Evolutionary conservation across 441 rosid genomes (phyloP), one percentile per base, ranked within the genome.

Genomic region (Eugenia klotzschiana): DNA sequence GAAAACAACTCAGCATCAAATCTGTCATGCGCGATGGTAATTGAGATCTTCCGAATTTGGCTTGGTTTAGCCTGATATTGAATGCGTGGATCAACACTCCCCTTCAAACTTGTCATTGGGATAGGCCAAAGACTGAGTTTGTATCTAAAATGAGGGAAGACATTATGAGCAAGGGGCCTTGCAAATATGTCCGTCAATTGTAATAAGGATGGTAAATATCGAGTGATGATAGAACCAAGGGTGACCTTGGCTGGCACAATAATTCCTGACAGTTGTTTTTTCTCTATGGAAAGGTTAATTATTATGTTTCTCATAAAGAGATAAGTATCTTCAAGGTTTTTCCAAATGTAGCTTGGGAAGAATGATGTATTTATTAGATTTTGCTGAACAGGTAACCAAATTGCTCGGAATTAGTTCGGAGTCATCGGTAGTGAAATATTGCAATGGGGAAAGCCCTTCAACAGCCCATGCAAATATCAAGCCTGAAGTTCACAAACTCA

Each of bases 401-500:
- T 80, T 94, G 82, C 95, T 95, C 56, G 94, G 93, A 84, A 49
- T 81, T 55, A 85, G 84, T 85, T 89, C 93, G 53, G 97, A 91
- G 56, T 82, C 86, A 79, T 86, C 87, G 58, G 89, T 91, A 83
- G 69, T 73, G 56, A 86, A 26, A 83, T 89, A 91, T 89, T 94
- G 95, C 86, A 87, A 93, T 81, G 96, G 98, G 54, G 87, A 91
- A 82, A 87, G 89, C 84, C 95, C 96, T 87, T 86, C 91, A 37
- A 84, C 86, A 82, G 92, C 93, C 84, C 83, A 88, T 86, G 91
- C 98, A 87, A 92, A 89, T 83, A 88, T 96, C 69, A 93, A 92
- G 82, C 91, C 96, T 85, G 89, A 93, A 87, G 89, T 94, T 87
- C 97, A 96, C 87, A 84, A 81, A 82, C 94, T 96, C 86, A 95